These are phyloP conservation scores for Phylloporus scabripes DNA, from an alignment of 768 basidiomycete species.

Conservation along the genomic window DNA sequence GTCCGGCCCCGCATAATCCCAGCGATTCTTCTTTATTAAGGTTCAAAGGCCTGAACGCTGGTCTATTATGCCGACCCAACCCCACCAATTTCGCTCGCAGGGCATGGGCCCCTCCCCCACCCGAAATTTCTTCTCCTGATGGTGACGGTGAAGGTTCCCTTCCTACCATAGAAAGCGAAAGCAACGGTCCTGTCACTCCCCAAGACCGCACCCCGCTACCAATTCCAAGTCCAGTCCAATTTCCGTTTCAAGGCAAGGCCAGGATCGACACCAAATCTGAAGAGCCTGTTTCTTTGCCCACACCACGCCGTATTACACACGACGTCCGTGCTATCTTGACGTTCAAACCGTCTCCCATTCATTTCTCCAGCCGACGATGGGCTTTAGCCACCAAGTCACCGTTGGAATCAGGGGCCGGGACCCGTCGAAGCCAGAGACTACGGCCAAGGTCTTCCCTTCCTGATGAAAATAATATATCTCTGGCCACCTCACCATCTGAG, in stretches of 20 bases:
- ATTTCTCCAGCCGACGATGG: constrained; percentile 61
- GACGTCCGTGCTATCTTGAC: constrained; percentile 40
- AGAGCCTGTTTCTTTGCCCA: constrained; percentile 19
- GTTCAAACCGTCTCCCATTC: constrained; percentile 58
- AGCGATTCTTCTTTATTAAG: constrained; percentile 22
- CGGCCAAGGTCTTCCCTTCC: constrained; percentile 27
- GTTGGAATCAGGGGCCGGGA: constrained; percentile 30
- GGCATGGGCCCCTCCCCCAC: constrained; percentile 45
- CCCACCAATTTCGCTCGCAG: constrained; percentile 55
- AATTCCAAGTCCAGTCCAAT: constrained; percentile 31
- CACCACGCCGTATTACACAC: constrained; percentile 17
- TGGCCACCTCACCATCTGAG: constrained; percentile 23
- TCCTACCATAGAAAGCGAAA: constrained; percentile 42
- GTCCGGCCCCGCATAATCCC: constrained; percentile 22
- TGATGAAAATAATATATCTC: constrained; percentile 30
- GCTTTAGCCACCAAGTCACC: constrained; percentile 37
- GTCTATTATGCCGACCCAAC: constrained; percentile 53
- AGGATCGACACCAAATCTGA: constrained; percentile 17
- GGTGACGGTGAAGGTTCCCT: constrained; percentile 30
- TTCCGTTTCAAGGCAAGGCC: constrained; percentile 19
- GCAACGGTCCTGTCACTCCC: constrained; percentile 50
- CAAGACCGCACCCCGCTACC: constrained; percentile 46
- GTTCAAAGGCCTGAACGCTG: constrained; percentile 36
- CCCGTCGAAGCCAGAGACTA: constrained; percentile 33
- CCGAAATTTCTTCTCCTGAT: constrained; percentile 32